These are phyloP conservation scores for Ophiostoma fasciatum DNA, from an alignment of 2,329 filamentous ascomycete species.

Conservation along the genomic window DNA sequence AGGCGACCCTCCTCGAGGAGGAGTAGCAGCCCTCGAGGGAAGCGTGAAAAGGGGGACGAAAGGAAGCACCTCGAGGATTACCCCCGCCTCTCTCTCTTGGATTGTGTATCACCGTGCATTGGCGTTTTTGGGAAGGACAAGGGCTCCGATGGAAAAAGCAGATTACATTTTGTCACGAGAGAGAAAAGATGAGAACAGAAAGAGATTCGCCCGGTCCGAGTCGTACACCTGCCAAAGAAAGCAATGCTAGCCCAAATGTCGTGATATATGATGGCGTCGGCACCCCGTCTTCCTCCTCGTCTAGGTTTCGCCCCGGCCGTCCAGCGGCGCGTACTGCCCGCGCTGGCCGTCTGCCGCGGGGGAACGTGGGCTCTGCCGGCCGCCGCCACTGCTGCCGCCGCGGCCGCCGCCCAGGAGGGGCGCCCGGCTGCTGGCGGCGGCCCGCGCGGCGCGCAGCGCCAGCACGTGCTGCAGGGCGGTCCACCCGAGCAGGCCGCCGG, in stretches of 20 bases:
- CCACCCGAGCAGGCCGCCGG: slow-evolving; percentile 44
- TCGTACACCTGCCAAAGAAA: background rate
- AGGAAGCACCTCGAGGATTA: slow-evolving; percentile 38
- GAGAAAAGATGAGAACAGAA: background rate
- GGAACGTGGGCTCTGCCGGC: slow-evolving; percentile 3
- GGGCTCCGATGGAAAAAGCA: too few species aligned
- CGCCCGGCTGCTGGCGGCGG: slow-evolving; percentile 1
- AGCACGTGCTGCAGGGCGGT: slow-evolving; percentile 36
- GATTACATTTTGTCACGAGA: background rate
- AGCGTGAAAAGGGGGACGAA: too few species aligned
- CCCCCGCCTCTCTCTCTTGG: slow-evolving; percentile 14
- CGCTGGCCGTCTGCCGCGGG: slow-evolving; percentile 3
- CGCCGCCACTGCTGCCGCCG: background rate
- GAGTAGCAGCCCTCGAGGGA: too few species aligned
- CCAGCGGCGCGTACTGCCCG: slow-evolving; percentile 10
- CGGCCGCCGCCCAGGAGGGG: slow-evolving; percentile 5
- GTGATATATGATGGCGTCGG: too few species aligned
- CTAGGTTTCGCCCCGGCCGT: background rate
- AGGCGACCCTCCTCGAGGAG: slow-evolving; percentile 36
- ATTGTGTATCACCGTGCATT: background rate
- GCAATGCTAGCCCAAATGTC: background rate
- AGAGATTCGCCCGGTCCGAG: too few species aligned
- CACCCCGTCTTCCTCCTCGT: too few species aligned
- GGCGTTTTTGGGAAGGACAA: background rate
- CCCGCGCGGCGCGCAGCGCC: slow-evolving; percentile 22